phyloP scores from a whole-genome alignment of 257 asterid genomes.

The Fraxinus anomala region DNA sequence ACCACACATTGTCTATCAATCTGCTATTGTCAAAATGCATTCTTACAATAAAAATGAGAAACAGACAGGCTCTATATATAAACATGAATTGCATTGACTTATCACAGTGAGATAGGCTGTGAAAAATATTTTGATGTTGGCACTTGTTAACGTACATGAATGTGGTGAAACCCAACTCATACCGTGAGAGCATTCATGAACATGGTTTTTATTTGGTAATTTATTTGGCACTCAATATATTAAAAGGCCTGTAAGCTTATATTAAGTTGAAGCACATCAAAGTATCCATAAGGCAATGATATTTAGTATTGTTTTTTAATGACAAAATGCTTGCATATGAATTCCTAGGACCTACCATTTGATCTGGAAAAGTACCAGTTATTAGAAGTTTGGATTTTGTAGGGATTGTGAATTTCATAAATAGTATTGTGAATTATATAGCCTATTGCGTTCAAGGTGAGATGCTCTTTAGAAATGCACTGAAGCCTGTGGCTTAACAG shows the following conservation, averaged over 20 bases:
- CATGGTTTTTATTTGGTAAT: too few species aligned
- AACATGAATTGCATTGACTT: slow-evolving; percentile 3
- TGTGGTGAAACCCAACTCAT: too few species aligned
- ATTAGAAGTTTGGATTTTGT: background rate
- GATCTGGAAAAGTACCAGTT: background rate
- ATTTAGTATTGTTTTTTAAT: too few species aligned
- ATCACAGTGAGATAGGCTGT: background rate
- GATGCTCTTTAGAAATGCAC: slow-evolving; percentile 2
- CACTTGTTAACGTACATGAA: background rate
- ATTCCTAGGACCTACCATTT: background rate
- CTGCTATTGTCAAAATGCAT: too few species aligned
- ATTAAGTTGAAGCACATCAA: slow-evolving; percentile 6
- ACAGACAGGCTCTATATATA: background rate
- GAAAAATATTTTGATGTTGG: background rate
- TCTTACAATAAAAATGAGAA: too few species aligned
- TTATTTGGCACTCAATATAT: too few species aligned
- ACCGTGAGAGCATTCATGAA: too few species aligned
- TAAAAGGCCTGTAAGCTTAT: too few species aligned
- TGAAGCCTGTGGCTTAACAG: background rate
- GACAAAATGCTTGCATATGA: background rate
- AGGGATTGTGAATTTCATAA: background rate
- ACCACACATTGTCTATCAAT: too few species aligned
- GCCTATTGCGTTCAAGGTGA: background rate
- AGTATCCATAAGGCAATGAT: background rate
- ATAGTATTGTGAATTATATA: slow-evolving; percentile 12